Evolutionary conservation across 2,329 filamentous ascomycete genomes (phyloP).

Genomic region (Aspergillus arachidicola): DNA sequence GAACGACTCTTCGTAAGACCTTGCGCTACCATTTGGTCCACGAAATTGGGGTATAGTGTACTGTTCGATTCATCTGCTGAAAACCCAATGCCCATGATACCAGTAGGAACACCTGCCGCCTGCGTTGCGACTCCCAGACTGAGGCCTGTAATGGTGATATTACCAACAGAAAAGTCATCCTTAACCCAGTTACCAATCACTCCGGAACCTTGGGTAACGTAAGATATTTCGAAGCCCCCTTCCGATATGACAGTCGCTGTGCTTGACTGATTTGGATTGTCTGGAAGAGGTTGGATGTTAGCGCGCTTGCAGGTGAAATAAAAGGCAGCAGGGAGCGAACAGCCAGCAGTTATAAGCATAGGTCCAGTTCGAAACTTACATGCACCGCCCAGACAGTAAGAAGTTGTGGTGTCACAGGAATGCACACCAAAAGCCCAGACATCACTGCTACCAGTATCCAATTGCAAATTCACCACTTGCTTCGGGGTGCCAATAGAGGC

Average conservation of each 20-base stretch:
- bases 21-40: not conserved
- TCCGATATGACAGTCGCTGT: not conserved
- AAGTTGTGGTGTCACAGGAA: not conserved
- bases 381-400: not conserved
- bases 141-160: not conserved
- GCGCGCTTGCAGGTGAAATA: no score
- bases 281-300: not conserved
- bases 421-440: not conserved
- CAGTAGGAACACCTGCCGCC: not conserved
- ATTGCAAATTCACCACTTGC: not conserved
- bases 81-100: not conserved
- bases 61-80: not conserved
- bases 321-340: no score
- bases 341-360: no score
- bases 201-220: not conserved
- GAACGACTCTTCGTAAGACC: not conserved
- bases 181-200: not conserved
- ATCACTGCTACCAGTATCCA: not conserved
- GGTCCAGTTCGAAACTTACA: not conserved
- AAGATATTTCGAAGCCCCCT: not conserved
- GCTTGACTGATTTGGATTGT: not conserved
- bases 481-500: not conserved
- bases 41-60: not conserved
- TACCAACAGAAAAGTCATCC: not conserved
- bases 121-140: not conserved